These are phyloP conservation scores for Pleoardoris graminearum DNA, from an alignment of 2,329 filamentous ascomycete species.

Conservation along the genomic window DNA sequence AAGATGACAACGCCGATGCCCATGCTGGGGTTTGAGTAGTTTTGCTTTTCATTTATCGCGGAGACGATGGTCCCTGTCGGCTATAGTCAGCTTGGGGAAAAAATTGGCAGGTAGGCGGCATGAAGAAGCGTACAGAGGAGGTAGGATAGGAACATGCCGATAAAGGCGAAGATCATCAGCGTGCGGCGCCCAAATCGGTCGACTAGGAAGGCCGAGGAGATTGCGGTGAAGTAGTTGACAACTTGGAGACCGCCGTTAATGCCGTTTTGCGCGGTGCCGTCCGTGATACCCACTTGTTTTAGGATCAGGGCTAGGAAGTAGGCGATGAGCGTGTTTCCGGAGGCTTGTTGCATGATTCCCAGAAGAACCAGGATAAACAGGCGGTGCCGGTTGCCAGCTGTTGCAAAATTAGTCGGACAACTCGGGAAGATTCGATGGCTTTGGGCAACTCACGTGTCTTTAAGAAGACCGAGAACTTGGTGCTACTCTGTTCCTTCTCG, in stretches of 20 bases:
- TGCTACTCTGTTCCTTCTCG: neutral
- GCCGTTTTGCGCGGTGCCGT: constrained; percentile 35
- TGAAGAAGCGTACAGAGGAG: no score
- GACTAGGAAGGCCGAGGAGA: constrained; percentile 44
- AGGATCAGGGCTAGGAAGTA: constrained; percentile 45
- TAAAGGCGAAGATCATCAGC: constrained; percentile 46
- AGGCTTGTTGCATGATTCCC: constrained; percentile 44
- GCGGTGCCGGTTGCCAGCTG: constrained; percentile 42
- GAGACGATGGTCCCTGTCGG: no score
- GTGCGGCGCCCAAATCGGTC: constrained; percentile 49
- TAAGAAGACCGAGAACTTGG: constrained; percentile 1
- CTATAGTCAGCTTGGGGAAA: no score
- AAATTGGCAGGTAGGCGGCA: no score
- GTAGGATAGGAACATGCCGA: no score
- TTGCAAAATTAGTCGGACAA: constrained; percentile 28
- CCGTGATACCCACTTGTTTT: constrained; percentile 43
- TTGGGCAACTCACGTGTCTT: constrained; percentile 16
- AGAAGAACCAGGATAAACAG: constrained; percentile 44
- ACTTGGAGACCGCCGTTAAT: constrained; percentile 47
- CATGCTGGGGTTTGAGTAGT: no score
- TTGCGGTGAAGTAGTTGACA: constrained; percentile 44
- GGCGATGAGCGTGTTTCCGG: constrained; percentile 45
- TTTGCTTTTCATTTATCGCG: no score
- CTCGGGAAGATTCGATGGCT: constrained; percentile 7
- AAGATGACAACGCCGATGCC: constrained; percentile 14